Base-by-base conservation (phyloP, 768 basidiomycete genomes). In the Multifurca ochricompacta region DNA sequence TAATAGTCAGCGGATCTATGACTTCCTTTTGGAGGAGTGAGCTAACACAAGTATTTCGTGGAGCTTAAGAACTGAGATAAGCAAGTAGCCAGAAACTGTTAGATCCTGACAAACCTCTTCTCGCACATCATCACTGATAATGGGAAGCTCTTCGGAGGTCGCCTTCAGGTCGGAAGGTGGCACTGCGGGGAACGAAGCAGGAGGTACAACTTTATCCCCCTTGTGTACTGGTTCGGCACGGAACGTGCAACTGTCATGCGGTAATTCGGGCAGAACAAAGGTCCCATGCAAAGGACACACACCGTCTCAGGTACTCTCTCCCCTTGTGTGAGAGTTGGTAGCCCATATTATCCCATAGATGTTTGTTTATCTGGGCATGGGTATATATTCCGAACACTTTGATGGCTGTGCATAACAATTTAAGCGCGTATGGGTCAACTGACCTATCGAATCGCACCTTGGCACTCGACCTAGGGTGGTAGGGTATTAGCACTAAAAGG, bases 21-120 rank as follows among this genome's bases (percentile, higher is more conserved):
- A 18, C n/a, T 11, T 36, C 11, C 9, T 35, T 37, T 56, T 36
- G 3, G 13, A n/a, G 27, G 14, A 37, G 27, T 35, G 19, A 23
- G 45, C 56, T 51, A 63, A 83, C 81, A 80, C 74, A n/a, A 83
- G 71, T 23, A 83, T 71, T 1, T 77, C 71, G 59, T 84, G 81
- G 8, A 83, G 68, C 80, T 83, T 42, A 7, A 48, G 53, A 23
- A 19, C 40, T 3, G 10, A 30, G 30, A 43, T 57, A 27, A 57
- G 39, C 39, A 43, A 47, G 6, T 5, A 4, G 2, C 16, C 19
- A 32, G 32, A 10, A 51, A 14, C 2, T 14, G 4, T 6, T 18
- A 28, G 3, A 47, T 30, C 35, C 3, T 19, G 40, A 48, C 51
- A 19, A 58, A 81, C 80, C 71, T 80, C 73, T 53, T 75, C 73